phyloP scores from a whole-genome alignment of 305 asterid genomes.

The Fraxinus ornus region DNA sequence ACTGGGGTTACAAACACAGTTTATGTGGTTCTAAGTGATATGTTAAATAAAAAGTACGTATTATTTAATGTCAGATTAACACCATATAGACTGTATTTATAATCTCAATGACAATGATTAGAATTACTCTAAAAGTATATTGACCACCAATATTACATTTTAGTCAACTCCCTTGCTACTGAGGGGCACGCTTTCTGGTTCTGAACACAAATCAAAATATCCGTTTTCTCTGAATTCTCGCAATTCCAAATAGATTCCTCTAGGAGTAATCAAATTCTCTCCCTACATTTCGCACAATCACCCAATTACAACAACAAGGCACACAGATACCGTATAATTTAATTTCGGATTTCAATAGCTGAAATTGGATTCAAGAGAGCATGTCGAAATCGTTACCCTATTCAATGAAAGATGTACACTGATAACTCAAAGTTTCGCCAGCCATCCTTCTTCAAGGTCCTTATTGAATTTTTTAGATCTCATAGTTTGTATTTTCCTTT shows the following conservation, averaged over 20 bases:
- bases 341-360: conserved; percentile 12
- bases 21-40: too few relatives aligned
- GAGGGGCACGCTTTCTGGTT: too few relatives aligned
- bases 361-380: conserved; percentile 20
- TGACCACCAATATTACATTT: too few relatives aligned
- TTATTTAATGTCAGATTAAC: too few relatives aligned
- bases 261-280: background rate
- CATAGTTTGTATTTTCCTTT: background rate
- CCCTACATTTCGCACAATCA: background rate
- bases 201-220: conserved; percentile 21
- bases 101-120: too few relatives aligned
- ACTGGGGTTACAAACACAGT: too few relatives aligned
- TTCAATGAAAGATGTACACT: conserved; percentile 79
- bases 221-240: conserved; percentile 20
- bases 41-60: too few relatives aligned
- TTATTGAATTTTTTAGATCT: conserved; percentile 26
- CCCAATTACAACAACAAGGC: conserved; percentile 13
- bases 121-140: too few relatives aligned
- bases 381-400: conserved; percentile 86
- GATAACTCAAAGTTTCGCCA: conserved; percentile 93
- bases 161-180: too few relatives aligned
- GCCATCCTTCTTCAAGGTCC: conserved; percentile 75
- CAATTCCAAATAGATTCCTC: conserved; percentile 27
- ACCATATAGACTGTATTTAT: too few relatives aligned
- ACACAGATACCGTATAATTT: background rate